Percentiles rank a stretch among this genome's conserved stretches.
Conservation (phyloP, 2,329 filamentous ascomycete species). For the Pyricularia sp. region DNA sequence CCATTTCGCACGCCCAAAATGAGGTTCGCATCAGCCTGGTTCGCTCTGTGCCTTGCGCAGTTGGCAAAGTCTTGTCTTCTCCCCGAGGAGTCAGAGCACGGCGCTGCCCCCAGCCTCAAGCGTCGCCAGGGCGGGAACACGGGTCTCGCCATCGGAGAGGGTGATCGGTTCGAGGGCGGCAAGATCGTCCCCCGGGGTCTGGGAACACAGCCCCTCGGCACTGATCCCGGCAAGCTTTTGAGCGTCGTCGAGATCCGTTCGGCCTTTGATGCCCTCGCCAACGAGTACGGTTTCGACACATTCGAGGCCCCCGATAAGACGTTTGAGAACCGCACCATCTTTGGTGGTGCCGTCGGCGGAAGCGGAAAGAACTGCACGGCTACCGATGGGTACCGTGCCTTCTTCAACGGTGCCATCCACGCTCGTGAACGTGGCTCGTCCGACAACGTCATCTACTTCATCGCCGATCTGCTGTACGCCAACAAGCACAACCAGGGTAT, state of each 20-base stretch:
- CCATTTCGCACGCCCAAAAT: neutral
- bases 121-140: conserved; percentile 9
- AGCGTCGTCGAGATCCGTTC: conserved; percentile 34
- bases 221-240: conserved; percentile 30
- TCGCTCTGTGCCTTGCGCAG: conserved; percentile 5
- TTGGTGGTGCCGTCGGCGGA: conserved; percentile 18
- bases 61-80: conserved; percentile 22
- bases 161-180: conserved; percentile 31
- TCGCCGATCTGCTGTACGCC: conserved; percentile 46
- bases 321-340: conserved; percentile 28
- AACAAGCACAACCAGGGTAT: conserved; percentile 37
- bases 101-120: neutral
- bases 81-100: conserved; percentile 21
- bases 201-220: conserved; percentile 24
- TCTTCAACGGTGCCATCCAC: conserved; percentile 44
- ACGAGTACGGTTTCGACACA: conserved; percentile 26
- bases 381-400: conserved; percentile 27
- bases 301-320: conserved; percentile 34
- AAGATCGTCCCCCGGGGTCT: conserved; percentile 25
- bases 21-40: conserved; percentile 3
- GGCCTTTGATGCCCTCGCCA: conserved; percentile 31
- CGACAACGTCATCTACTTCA: conserved; percentile 47
- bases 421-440: conserved; percentile 48
- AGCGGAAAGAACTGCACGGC: conserved; percentile 28
- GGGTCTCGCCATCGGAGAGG: conserved; percentile 29